phyloP scores from a whole-genome alignment of 176 grass and related monocot genomes.

The Eleusine coracana region DNA sequence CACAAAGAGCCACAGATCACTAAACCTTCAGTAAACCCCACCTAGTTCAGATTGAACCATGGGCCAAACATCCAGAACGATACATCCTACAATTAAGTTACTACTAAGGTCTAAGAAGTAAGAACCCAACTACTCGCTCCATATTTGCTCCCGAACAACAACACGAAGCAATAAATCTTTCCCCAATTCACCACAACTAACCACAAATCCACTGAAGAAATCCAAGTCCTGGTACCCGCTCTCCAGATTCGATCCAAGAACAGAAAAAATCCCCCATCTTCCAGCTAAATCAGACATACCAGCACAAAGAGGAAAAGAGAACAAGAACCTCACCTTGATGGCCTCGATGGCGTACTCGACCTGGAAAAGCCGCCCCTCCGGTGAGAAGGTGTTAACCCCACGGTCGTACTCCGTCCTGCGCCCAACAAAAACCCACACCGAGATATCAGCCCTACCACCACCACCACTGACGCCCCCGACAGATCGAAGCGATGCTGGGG shows the following conservation, averaged over 20 bases:
- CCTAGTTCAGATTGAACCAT: neutral
- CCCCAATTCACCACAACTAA: neutral
- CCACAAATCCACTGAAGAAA: neutral
- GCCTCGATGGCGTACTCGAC: slow-evolving; percentile 98
- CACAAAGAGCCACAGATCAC: neutral
- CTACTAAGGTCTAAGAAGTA: neutral
- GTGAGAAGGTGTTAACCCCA: slow-evolving; percentile 90
- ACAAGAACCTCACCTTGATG: slow-evolving; percentile 66
- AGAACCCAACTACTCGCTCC: neutral
- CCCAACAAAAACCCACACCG: neutral
- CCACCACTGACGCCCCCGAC: neutral
- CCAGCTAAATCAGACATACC: neutral
- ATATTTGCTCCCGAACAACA: slow-evolving; percentile 1
- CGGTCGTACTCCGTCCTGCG: slow-evolving; percentile 90
- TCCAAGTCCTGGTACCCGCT: neutral
- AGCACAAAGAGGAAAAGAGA: neutral
- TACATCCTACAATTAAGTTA: neutral
- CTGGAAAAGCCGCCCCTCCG: slow-evolving; percentile 91
- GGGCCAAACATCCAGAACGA: neutral
- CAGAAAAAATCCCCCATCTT: neutral
- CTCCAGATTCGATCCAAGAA: neutral
- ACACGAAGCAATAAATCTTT: slow-evolving; percentile 10
- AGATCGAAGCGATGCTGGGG: neutral
- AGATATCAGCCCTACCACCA: neutral
- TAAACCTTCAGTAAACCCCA: neutral